Conservation (phyloP, 108 stramenopile species). For the Nitzschia inconspicua region DNA sequence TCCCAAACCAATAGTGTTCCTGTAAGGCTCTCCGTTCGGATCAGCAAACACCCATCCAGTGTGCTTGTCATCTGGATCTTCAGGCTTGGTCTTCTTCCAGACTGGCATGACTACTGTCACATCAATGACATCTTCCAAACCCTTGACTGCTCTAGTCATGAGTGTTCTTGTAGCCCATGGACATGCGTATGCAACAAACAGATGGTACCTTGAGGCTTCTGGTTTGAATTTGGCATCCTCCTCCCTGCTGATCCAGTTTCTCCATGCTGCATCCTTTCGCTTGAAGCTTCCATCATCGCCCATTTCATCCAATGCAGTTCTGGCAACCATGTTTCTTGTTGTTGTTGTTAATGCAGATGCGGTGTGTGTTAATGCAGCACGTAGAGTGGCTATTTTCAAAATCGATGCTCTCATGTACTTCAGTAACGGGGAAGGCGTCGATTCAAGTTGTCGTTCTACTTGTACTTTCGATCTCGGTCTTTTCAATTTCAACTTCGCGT, state of each 20-base stretch:
- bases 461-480: too few species aligned
- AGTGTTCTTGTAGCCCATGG: constrained; percentile 70
- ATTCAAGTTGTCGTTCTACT: too few species aligned
- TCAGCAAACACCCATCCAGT: constrained; percentile 80
- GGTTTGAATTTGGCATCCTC: constrained; percentile 49
- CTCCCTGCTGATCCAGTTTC: constrained; percentile 31
- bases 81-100: constrained; percentile 68
- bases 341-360: too few species aligned
- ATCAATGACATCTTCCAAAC: constrained; percentile 83
- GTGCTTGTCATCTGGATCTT: constrained; percentile 69
- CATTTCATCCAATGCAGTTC: constrained; percentile 29
- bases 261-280: constrained; percentile 44
- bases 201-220: constrained; percentile 53
- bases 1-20: constrained; percentile 22
- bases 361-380: too few species aligned
- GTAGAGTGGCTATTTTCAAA: too few species aligned
- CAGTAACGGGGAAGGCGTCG: too few species aligned
- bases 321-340: not conserved
- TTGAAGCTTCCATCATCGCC: constrained; percentile 34
- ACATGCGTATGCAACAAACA: constrained; percentile 59
- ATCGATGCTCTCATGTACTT: too few species aligned
- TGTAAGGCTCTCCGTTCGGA: constrained; percentile 11
- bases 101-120: constrained; percentile 64
- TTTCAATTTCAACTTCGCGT: too few species aligned
- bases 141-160: constrained; percentile 67